Evolutionary conservation across 768 basidiomycete species (phyloP), one percentile per base, ranked within the genome.

Genomic region (Gelatoporia subvermispora): DNA sequence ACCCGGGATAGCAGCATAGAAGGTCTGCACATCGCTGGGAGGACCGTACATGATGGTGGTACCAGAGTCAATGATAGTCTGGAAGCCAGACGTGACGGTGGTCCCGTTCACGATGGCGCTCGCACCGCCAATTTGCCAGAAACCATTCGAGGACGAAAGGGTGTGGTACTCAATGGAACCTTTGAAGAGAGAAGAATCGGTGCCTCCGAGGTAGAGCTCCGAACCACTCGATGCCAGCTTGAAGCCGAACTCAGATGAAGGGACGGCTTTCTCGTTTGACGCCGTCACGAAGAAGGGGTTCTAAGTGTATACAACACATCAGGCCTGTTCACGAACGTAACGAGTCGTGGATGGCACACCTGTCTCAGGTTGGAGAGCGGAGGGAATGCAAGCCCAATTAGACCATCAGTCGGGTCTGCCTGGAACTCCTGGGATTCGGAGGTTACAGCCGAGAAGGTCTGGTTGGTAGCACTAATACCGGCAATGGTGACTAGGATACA

Each of bases 151-250:
- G 17, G 56, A 40, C 25, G 39, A 46, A 43, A 72, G 54, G 0
- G 58, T 49, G 21, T 66, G 53, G 55, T 64, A 72, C 37, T 60
- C 61, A 48, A 71, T 59, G 2, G 35, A 20, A 2, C 67, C 66
- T 28, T 56, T 59, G 54, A 61, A 68, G 31, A 64, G 63, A 15
- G 56, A 44, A 3, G 55, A 41, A 49, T 72, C 65, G 36, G 60
- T 58, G 23, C 69, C 69, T 13, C 71, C 71, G 35, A 72, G 54
- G 60, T 53, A 68, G 22, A 72, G 57, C 51, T 66, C 51, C 11
- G 56, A 58, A n/a, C 61, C 65, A 28, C 48, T 43, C 8, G 40
- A 1, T 7, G 58, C 55, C 23, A 68, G 62, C 46, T 61, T 60
- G 55, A 67, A 61, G 9, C 47, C 51, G 48, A 68, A 68, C 8